Conservation (phyloP, 1,284 basidiomycete genomes). For the Puccinia sorghi region DNA sequence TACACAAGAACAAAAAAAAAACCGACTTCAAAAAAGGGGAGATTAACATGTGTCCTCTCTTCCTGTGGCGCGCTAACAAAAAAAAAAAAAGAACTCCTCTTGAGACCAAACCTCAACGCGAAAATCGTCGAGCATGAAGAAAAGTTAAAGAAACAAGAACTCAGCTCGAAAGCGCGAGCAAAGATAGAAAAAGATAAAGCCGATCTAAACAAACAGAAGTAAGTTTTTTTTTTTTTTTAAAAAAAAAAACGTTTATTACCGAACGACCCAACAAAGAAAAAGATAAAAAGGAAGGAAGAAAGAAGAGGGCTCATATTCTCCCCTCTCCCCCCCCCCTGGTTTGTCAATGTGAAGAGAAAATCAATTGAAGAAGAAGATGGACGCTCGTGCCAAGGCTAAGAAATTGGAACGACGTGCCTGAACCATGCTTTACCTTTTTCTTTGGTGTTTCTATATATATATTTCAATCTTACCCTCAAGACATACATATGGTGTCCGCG, state of each 20-base stretch:
- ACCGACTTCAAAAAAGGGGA: background rate
- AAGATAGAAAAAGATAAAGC: slow-evolving; percentile 47
- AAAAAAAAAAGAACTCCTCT: slow-evolving; percentile 12
- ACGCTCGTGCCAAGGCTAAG: slow-evolving; percentile 34
- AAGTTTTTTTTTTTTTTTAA: background rate
- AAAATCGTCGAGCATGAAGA: slow-evolving; percentile 43
- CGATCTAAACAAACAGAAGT: slow-evolving; percentile 44
- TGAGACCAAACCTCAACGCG: slow-evolving; percentile 39
- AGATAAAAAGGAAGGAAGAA: background rate
- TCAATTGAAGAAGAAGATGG: slow-evolving; percentile 41
- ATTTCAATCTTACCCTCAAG: too few species aligned
- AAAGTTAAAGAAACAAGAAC: slow-evolving; percentile 29
- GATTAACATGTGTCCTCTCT: background rate
- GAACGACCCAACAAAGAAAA: background rate
- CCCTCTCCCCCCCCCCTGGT: too few species aligned
- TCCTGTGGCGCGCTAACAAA: background rate
- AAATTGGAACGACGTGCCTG: slow-evolving; percentile 46
- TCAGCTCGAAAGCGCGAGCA: slow-evolving; percentile 1
- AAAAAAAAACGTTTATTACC: too few species aligned
- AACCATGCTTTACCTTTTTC: background rate
- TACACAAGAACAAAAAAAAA: background rate
- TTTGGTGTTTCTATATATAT: too few species aligned
- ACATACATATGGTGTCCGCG: too few species aligned
- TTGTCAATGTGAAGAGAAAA: slow-evolving; percentile 26
- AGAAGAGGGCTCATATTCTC: background rate